Evolutionary conservation across 805 yeast species (phyloP), one percentile per base, ranked within the genome.

Genomic region (Blastobotrys peoriensis): DNA sequence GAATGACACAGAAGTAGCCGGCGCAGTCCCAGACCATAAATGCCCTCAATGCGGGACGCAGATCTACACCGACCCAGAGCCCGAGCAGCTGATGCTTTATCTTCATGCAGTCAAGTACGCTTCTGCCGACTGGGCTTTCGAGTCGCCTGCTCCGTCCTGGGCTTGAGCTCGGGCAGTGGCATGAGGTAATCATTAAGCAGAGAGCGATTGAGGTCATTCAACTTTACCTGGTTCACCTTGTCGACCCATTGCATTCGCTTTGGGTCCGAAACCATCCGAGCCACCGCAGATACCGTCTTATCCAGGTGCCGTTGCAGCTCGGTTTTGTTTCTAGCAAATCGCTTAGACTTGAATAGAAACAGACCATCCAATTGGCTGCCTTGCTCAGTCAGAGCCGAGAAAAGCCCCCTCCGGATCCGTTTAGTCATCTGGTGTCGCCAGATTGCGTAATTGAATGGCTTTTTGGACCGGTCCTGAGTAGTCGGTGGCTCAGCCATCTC

Each of bases 101-200:
- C 63, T 88, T 23, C 96, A 88, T 66, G 95, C 96, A 0, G 83
- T 74, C 57, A 74, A 75, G 48, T 87, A 86, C 55, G 79, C 76
- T 49, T 51, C 43, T 21, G 28, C n/a, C 46, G 61, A 21, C 33
- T 52, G 33, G 15, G 36, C 69, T 27, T 84, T 80, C 62, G 66
- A 70, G 44, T 82, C 89, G 0, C 78, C 75, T 28, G 69, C 74
- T 38, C 95, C 95, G 0, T 76, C 72, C 1, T 84, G 93, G 93
- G 91, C 95, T 15, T 23, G 35, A 18, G 20, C 6, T 27, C 40
- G 15, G 16, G 16, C n/a, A n/a, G n/a, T n/a, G n/a, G n/a, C n/a
- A n/a, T n/a, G n/a, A n/a, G n/a, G n/a, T n/a, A n/a, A n/a, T n/a
- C n/a, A n/a, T n/a, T n/a, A n/a, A n/a, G n/a, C n/a, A n/a, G n/a